Conservation (phyloP, 495 filamentous ascomycete genomes). For the Xylaria longipes region DNA sequence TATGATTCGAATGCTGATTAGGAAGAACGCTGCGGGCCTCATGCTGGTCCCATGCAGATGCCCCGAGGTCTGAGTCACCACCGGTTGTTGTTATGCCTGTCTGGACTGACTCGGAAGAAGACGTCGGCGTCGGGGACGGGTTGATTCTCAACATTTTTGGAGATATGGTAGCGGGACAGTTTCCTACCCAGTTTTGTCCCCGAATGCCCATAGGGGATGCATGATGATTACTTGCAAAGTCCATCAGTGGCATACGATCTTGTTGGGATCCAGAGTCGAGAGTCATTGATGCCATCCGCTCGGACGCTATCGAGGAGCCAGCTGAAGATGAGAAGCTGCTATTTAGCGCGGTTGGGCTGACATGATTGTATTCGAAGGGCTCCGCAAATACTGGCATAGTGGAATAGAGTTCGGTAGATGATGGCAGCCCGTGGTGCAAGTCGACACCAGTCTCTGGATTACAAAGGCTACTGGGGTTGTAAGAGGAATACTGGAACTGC, state of each 20-base stretch:
- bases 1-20: constrained; percentile 26
- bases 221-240: constrained; percentile 22
- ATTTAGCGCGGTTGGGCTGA: constrained; percentile 27
- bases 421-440: constrained; percentile 17
- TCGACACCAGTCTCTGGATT: constrained; percentile 6
- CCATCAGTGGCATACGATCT: constrained; percentile 16
- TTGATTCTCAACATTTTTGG: constrained; percentile 45
- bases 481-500: constrained; percentile 19
- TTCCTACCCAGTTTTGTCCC: constrained; percentile 28
- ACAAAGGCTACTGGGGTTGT: constrained; percentile 5
- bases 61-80: constrained; percentile 30
- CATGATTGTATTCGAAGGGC: constrained; percentile 28
- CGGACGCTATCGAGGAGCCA: constrained; percentile 34
- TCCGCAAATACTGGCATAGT: constrained; percentile 34
- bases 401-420: constrained; percentile 13
- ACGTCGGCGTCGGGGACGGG: constrained; percentile 41
- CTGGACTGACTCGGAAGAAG: constrained; percentile 45
- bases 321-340: constrained; percentile 38
- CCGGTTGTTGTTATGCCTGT: constrained; percentile 32
- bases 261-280: constrained; percentile 27
- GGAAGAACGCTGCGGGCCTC: constrained; percentile 24
- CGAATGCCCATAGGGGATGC: constrained; percentile 16
- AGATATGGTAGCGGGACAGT: constrained; percentile 42
- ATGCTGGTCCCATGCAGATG: constrained; percentile 28
- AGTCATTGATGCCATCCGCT: constrained; percentile 37